A percentile compares a stretch with the other conserved stretches of the same genome.
These are phyloP conservation scores for Hypoxylon sp. DNA, from an alignment of 2,329 filamentous ascomycete species.

Conservation along the genomic window DNA sequence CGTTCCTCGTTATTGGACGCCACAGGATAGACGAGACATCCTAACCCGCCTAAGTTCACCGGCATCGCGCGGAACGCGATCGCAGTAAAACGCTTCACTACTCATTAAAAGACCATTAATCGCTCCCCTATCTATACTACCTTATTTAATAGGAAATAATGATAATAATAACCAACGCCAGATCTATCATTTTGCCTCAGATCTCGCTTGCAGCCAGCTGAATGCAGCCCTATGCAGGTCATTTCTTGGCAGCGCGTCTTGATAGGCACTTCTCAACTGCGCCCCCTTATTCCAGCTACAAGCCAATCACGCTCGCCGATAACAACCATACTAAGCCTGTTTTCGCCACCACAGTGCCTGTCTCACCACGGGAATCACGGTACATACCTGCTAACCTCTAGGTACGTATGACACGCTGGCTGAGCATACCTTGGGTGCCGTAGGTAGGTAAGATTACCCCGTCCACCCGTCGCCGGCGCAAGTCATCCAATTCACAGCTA, in stretches of 20 bases:
- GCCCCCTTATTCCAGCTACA: neutral
- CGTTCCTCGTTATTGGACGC: neutral
- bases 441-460: neutral
- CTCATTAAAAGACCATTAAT: too few species aligned
- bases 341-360: conserved; percentile 22
- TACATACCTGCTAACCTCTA: neutral
- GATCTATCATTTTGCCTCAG: conserved; percentile 25
- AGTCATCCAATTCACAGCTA: conserved; percentile 63
- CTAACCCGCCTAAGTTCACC: neutral
- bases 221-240: conserved; percentile 35
- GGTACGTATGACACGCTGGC: neutral
- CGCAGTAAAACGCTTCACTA: neutral
- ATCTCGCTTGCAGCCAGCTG: conserved; percentile 26
- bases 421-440: neutral
- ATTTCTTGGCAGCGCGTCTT: conserved; percentile 26
- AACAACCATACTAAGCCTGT: neutral
- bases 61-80: neutral
- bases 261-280: neutral
- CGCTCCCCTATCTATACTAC: neutral
- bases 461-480: conserved; percentile 62
- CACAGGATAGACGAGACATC: neutral
- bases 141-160: neutral
- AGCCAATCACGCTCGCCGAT: conserved; percentile 16
- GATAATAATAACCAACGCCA: neutral
- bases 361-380: neutral